Base-by-base conservation (phyloP, 2,329 filamentous ascomycete species). In the Chalara sp. region DNA sequence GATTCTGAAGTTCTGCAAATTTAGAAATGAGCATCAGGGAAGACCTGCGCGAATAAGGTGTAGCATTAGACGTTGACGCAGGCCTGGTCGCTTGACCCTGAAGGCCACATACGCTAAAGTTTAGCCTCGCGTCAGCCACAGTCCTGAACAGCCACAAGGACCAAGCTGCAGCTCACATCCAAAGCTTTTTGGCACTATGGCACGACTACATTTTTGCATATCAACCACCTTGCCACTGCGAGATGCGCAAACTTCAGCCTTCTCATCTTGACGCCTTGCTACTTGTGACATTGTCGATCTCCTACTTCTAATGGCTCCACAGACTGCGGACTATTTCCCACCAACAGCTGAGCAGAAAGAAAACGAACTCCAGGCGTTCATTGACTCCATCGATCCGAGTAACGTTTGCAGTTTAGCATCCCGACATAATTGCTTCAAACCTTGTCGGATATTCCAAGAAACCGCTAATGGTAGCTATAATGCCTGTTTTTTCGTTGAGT, bases 401-500 rank as follows among this genome's bases (percentile, higher is more conserved):
- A 29, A 7, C 30, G 30, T 42, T 37, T 48, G 46, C 37, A 42
- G 31, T 11, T 41, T 48, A 32, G 46, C 37, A 6, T 42, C 46
- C 37, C 35, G 21, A 32, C 29, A 48, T 21, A 48, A 48, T 31
- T 31, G 12, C 35, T 42, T 33, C 13, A 48, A 48, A 37, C 33
- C 33, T 42, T 48, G 46, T 32, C 46, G 29, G n/a, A 42, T 42
- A 42, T 48, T 48, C 37, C 46, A 42, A 39, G 31, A 46, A 28
- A 13, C 46, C 21, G 37, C 6, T 6, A 41, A 32, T 42, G 37
- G 46, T 30, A 48, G 46, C 46, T 48, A 42, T 21, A 48, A 48
- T 40, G 46, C 42, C 46, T 48, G 46, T 42, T 48, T 31, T 30
- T 48, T 48, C 46, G 46, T 48, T 33, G 35, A 42, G 46, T 48